Base-by-base conservation (phyloP, 495 filamentous ascomycete genomes). In the Xylaria palmicola region DNA sequence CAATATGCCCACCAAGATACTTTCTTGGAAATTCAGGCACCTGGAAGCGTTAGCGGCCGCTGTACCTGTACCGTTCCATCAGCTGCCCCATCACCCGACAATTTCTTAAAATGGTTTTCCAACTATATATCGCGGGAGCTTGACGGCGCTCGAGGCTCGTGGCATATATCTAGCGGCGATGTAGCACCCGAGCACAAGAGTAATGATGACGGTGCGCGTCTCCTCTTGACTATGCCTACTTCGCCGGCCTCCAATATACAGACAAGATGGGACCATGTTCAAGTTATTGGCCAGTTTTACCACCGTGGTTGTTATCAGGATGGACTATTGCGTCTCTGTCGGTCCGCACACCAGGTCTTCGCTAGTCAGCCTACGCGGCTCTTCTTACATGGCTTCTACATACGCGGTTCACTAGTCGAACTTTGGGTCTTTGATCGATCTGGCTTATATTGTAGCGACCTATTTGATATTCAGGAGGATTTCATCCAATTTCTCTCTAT, bases 391-490 rank as follows among this genome's bases (percentile, higher is more conserved):
- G 74, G 63, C 49, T 78, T 79, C 57, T 69, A 64, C 50, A 66
- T 80, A 49, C 64, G 63, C 53, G 71, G 68, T 32, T 68, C 64
- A 29, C 48, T 62, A 26, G 69, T 78, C 43, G 66, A 77, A 63
- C 56, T 69, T 53, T 79, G 72, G 76, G 69, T 76, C 22, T 80
- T 79, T 67, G 74, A 79, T 68, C 71, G 78, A 51, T 77, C 75
- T 60, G 74, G 75, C 43, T 61, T 66, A 49, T 81, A 79, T 62
- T 72, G 73, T 58, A 71, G 68, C 63, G 68, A 63, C 17, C 22
- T 61, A 40, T 74, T 80, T 60, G 65, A 80, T 68, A 66, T 79
- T 59, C 67, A 68, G 47, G 51, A 73, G 55, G 62, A 78, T 26
- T 65, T 62, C 39, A 51, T 65, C 37, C 64, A 66, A 56, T 72